These are phyloP conservation scores for Melocanna baccifera DNA, from an alignment of 176 grass and related monocot species.

Conservation along the genomic window DNA sequence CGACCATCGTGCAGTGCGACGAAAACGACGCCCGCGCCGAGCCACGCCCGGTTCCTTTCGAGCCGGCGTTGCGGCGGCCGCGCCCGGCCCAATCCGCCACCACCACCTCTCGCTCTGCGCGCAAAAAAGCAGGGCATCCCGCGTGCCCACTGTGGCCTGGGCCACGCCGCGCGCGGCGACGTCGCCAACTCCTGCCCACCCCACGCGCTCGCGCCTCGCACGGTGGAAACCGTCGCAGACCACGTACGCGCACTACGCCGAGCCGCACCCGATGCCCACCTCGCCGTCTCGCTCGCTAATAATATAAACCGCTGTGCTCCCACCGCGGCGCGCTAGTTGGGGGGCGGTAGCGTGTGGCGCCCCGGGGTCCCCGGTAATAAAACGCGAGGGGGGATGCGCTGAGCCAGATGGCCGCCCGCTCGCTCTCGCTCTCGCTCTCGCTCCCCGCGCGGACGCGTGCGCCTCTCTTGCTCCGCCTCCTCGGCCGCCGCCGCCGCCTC, in stretches of 20 bases:
- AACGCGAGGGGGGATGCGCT: background rate
- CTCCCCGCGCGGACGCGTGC: background rate
- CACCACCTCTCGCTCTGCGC: too few species aligned
- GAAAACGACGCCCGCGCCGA: too few species aligned
- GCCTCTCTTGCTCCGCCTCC: slow-evolving; percentile 24
- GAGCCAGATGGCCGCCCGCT: slow-evolving; percentile 21
- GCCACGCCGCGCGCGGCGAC: background rate
- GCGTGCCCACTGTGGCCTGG: background rate
- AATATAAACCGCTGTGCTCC: background rate
- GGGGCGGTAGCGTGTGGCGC: background rate
- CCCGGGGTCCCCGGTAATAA: background rate
- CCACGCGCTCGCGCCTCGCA: background rate
- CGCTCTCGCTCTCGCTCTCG: background rate
- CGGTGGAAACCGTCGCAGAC: too few species aligned
- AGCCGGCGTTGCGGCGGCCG: too few species aligned
- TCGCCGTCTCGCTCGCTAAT: too few species aligned
- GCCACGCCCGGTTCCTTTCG: too few species aligned
- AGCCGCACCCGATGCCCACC: too few species aligned
- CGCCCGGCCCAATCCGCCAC: too few species aligned
- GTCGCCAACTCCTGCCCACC: background rate
- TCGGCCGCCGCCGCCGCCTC: background rate
- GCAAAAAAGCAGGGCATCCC: background rate
- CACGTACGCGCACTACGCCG: too few species aligned
- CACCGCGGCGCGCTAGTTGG: background rate
- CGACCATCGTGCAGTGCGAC: too few species aligned